Base-by-base conservation (phyloP, 78 protist genomes). In the Tieghemostelium lacteum region DNA sequence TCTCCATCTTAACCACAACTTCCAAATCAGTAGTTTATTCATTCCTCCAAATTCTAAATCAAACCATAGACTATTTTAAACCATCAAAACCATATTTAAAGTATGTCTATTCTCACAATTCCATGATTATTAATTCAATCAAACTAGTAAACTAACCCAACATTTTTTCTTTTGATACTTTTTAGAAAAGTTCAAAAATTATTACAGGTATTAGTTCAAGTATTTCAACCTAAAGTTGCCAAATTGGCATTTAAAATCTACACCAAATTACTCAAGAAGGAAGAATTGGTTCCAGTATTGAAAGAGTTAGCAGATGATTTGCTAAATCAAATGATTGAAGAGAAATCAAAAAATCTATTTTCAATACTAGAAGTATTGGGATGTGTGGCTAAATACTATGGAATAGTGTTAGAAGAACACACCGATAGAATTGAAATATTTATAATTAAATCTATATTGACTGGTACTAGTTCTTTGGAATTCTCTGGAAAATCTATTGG, bases 211-310 rank as follows among this genome's bases (percentile, higher is more conserved):
- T 83, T 83, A 52, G 50, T 20, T 3, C 61, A 71, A 52, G 60
- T 50, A 50, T 37, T 39, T 36, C 77, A 71, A 69, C 78, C 91
- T n/a, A 58, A 40, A 19, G 19, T 83, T 69, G 76, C 75, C 7
- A 67, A 65, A 57, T 57, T 69, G 54, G 63, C 91, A 16, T 83
- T 69, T 42, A 83, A 73, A 60, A 69, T 65, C 0, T 60, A 45
- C 24, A 63, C 45, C 19, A 83, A 69, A 40, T 33, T 73, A 12
- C 66, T 78, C 20, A 26, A n/a, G 10, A 61, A 64, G 17, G 55
- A 66, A n/a, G 39, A 63, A 19, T 33, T 69, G 29, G 52, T 28
- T 0, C 26, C 8, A 4, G 24, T 36, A 6, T 28, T 83, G 4
- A 58, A 17, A 16, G 91, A 83, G 24, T 60, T 83, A 33, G 63